Evolutionary conservation across 2,329 filamentous ascomycete genomes (phyloP).

Genomic region (Aspergillus hortae): DNA sequence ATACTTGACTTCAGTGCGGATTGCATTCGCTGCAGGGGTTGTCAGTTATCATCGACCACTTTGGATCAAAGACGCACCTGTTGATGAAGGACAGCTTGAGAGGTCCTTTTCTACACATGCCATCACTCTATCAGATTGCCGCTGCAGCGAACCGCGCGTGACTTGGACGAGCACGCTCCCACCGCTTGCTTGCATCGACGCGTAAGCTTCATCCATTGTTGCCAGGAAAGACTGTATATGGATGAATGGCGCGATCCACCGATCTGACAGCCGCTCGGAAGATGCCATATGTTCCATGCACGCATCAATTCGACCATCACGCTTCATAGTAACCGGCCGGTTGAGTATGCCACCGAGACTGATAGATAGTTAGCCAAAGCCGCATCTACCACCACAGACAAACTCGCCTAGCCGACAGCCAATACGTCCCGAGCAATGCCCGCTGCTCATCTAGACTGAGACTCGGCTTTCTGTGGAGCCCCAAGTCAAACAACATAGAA

Average conservation of each 20-base stretch:
- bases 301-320: constrained; percentile 10
- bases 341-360: background rate
- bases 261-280: constrained; percentile 14
- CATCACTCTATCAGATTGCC: constrained; percentile 10
- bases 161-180: constrained; percentile 3
- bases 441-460: constrained; percentile 16
- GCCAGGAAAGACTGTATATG: constrained; percentile 16
- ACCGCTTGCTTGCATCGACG: constrained; percentile 14
- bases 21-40: constrained; percentile 11
- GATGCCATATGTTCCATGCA: constrained; percentile 8
- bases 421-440: constrained; percentile 19
- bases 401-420: constrained; percentile 19
- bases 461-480: constrained; percentile 15
- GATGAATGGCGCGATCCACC: constrained; percentile 19
- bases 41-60: background rate
- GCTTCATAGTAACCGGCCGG: background rate
- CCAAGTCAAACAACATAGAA: constrained; percentile 15
- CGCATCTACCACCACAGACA: constrained; percentile 2
- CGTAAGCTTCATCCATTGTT: constrained; percentile 17
- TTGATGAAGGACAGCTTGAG: constrained; percentile 8
- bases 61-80: constrained; percentile 7
- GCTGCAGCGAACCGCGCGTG: constrained; percentile 14
- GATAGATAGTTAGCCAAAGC: background rate
- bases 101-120: constrained; percentile 8
- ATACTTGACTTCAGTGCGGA: constrained; percentile 16